phyloP scores from a whole-genome alignment of 1,284 basidiomycete genomes.

The Tremellales sp. region DNA sequence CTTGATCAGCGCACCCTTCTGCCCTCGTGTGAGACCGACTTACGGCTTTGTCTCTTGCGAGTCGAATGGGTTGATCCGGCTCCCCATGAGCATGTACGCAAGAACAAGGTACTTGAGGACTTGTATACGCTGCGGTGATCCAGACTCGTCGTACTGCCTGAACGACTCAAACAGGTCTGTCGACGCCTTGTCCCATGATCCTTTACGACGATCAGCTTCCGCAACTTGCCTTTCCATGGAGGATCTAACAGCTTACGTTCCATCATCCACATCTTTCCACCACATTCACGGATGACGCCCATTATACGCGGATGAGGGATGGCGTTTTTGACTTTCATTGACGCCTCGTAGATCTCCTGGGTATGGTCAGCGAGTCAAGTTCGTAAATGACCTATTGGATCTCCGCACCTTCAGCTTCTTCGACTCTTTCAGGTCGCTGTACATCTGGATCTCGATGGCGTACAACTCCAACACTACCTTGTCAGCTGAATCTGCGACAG shows the following conservation, averaged over 20 bases:
- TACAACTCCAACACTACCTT: conserved; percentile 82
- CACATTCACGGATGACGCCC: conserved; percentile 98
- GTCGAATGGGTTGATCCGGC: conserved; percentile 98
- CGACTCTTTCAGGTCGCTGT: conserved; percentile 90
- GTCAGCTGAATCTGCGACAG: neutral
- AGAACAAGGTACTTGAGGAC: conserved; percentile 98
- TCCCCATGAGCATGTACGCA: conserved; percentile 97
- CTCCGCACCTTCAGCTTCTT: conserved; percentile 80
- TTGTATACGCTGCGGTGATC: conserved; percentile 91
- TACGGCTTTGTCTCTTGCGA: conserved; percentile 98
- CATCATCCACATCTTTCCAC: conserved; percentile 99
- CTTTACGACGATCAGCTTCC: conserved; percentile 47
- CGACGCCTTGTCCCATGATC: conserved; percentile 93
- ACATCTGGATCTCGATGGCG: conserved; percentile 99
- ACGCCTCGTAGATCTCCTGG: conserved; percentile 96
- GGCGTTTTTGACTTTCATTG: conserved; percentile 86
- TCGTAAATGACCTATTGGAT: neutral
- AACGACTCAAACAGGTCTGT: conserved; percentile 99
- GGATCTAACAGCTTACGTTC: conserved; percentile 85
- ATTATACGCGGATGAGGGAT: conserved; percentile 98
- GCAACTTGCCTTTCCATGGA: too few relatives aligned
- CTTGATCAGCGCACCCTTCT: conserved; percentile 7
- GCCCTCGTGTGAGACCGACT: conserved; percentile 28
- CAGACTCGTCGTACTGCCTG: conserved; percentile 97
- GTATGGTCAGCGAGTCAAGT: too few relatives aligned